phyloP scores from a whole-genome alignment of 345 rosid genomes.

The Eutrema heterophyllum region DNA sequence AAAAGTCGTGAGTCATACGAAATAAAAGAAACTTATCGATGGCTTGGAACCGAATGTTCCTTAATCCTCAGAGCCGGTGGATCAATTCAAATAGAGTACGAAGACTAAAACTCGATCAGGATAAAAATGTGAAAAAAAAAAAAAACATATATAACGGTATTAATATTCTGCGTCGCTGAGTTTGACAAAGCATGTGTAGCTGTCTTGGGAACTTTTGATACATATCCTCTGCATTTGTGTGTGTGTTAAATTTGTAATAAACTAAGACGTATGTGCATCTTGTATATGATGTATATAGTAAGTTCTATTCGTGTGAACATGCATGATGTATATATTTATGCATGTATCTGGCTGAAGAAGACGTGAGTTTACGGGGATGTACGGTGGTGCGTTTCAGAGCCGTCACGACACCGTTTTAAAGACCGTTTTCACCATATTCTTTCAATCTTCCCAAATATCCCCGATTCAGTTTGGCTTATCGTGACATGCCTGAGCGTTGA shows the following conservation, averaged over 20 bases:
- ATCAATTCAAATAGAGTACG: constrained; percentile 8
- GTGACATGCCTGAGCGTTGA: constrained; percentile 12
- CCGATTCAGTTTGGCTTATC: not conserved
- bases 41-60: not conserved
- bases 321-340: not conserved
- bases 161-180: not conserved
- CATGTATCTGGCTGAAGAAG: constrained; percentile 13
- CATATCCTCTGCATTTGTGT: not conserved
- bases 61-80: not conserved
- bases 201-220: not conserved
- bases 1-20: not conserved
- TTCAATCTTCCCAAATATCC: not conserved
- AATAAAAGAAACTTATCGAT: not conserved
- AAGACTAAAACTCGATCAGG: not conserved
- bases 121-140: not conserved
- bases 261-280: not conserved
- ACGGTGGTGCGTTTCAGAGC: constrained; percentile 30
- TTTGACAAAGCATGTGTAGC: not conserved
- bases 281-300: not conserved
- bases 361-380: constrained; percentile 19
- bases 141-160: not conserved
- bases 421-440: constrained; percentile 9
- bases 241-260: not conserved
- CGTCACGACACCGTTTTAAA: constrained; percentile 28
- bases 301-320: not conserved